Base-by-base conservation (phyloP, 2,329 filamentous ascomycete species). In the Phoma sp. region DNA sequence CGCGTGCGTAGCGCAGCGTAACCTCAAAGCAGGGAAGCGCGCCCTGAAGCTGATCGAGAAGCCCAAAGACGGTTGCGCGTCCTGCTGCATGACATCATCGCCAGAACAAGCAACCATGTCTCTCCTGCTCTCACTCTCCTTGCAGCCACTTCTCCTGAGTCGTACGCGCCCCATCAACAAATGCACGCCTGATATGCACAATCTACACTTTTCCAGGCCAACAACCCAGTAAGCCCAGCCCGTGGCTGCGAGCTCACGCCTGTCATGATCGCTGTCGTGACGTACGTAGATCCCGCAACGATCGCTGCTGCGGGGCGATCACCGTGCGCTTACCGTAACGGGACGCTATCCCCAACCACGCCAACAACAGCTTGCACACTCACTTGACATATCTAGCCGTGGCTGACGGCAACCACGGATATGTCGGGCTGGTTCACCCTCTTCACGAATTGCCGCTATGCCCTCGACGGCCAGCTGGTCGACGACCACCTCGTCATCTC, bases 401-500 rank as follows among this genome's bases (percentile, higher is more conserved):
- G 36, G 51, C 45, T 37, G n/a, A 17, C 22, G 38, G 13, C 40
- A 29, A 27, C 46, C 47, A 32, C 51, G 49, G 57, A 47, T 53
- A 77, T 77, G 75, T 72, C 74, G 22, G 74, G 75, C 66, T 78
- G 74, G 68, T 78, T 78, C 62, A 81, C 77, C 15, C 72, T 75
- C 46, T 80, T 81, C 63, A 76, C 74, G 21, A 81, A 81, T 58
- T 77, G 74, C 61, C 76, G 77, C 47, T 74, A 80, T 21, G 76
- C 77, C 58, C 74, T 77, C 47, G 62, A 75, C 48, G 79, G 79
- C 55, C 61, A 76, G 59, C 68, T 81, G 10, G 70, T 79, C 27
- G 73, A 79, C 29, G 75, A 78, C 57, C 74, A 77, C 39, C 69
- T 81, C 24, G 76, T 79, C 50, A 74, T 81, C 37, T 79, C 78